Evolutionary conservation across 805 yeast genomes (phyloP).

Genomic region (Nakazawaea anatomiae): DNA sequence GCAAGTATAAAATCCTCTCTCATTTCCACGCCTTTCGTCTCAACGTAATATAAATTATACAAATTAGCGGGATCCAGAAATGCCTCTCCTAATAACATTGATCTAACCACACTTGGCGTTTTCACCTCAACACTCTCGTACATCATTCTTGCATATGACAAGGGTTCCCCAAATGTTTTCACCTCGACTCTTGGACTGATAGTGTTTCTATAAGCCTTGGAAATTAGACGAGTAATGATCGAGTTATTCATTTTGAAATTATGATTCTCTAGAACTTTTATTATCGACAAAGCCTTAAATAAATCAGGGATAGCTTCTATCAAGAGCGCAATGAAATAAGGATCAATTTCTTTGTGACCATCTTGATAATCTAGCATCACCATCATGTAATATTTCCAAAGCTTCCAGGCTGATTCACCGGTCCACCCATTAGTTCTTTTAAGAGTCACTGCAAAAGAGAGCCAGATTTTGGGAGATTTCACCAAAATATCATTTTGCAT

Average conservation of each 20-base stretch:
- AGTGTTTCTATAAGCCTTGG: neutral
- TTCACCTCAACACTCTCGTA: neutral
- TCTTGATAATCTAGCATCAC: neutral
- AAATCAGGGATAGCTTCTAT: neutral
- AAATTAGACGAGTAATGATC: neutral
- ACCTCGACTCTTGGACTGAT: neutral
- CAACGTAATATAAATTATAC: conserved; percentile 3
- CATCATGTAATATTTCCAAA: conserved; percentile 1
- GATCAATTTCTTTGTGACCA: conserved; percentile 1
- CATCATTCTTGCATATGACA: conserved; percentile 2
- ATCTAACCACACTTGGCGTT: neutral
- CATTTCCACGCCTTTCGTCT: neutral
- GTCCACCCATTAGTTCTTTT: neutral
- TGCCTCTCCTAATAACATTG: conserved; percentile 10
- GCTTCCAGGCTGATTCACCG: neutral
- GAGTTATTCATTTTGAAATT: neutral
- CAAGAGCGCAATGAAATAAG: neutral
- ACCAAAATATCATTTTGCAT: neutral
- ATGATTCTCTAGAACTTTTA: neutral
- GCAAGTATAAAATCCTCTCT: conserved; percentile 4
- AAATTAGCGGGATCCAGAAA: neutral
- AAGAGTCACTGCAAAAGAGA: neutral
- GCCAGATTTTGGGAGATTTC: conserved; percentile 5
- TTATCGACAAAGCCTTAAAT: neutral
- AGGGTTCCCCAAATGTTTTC: neutral